Evolutionary conservation across 1,139 yeast genomes (phyloP), one percentile per base, ranked within the genome.

Genomic region (Kluyveromyces sp.): DNA sequence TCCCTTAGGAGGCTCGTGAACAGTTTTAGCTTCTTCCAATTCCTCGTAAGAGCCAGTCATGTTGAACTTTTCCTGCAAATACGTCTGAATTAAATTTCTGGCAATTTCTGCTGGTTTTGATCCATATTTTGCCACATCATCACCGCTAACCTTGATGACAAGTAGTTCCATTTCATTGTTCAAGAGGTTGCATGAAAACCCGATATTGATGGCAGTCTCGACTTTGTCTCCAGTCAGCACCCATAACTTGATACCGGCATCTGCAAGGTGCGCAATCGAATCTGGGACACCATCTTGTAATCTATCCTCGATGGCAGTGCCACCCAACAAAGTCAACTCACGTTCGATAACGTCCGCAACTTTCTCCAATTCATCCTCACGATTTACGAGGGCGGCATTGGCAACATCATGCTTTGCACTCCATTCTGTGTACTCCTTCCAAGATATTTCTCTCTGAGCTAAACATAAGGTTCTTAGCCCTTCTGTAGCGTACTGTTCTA

Each of bases 161-260:
- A 92, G 66, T 44, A 92, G 69, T 56, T 86, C 83, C 98, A 92
- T 92, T 33, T 80, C 85, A 54, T 78, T 86, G 50, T 84, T 87
- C 50, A 92, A 72, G 51, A 92, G 70, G 57, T 92, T 92, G 72
- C 97, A 92, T 11, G 96, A 87, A 61, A 87, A 92, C 3, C 98
- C 98, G 69, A 92, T 92, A 60, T 92, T 92, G 60, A 92, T 92
- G 8, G 98, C 98, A 28, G 98, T 92, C 67, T 92, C 98, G 40
- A 92, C 94, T 67, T 89, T 85, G 66, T 92, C 98, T 65, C 98
- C 98, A 15, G 98, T 92, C 46, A 92, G 73, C 33, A 92, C 97
- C 98, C 98, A 92, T 44, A 92, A 70, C 64, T 92, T 92, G 53
- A 92, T 84, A 57, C 98, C 98, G 7, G 96, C 97, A 53, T 81